Percentiles rank a stretch among this genome's conserved stretches.
Evolutionary conservation across 805 yeast species (phyloP).

Genomic region (Sugiyamaella marilandica): DNA sequence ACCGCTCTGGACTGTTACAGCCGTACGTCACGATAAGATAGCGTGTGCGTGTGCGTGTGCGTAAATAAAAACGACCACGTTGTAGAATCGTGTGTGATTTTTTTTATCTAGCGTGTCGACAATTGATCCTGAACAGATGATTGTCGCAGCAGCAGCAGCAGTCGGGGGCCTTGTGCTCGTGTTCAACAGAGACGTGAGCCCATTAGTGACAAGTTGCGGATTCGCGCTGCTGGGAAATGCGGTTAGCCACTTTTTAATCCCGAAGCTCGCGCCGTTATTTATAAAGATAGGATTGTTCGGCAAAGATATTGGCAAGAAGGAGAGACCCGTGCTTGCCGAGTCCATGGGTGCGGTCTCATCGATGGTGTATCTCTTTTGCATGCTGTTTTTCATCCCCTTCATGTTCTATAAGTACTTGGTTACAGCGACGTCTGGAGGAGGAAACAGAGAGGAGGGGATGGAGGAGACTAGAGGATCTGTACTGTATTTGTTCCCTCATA

Average conservation of each 20-base stretch:
- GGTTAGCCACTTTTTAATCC: conserved; percentile 58
- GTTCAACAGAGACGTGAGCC: conserved; percentile 34
- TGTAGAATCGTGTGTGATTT: no score
- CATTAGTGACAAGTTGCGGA: conserved; percentile 58
- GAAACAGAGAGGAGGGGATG: conserved; percentile 44
- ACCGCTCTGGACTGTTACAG: not conserved
- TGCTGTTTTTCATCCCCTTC: conserved; percentile 85
- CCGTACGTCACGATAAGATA: no score
- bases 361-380: conserved; percentile 67
- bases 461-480: conserved; percentile 19
- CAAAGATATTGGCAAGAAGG: conserved; percentile 71
- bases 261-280: conserved; percentile 61
- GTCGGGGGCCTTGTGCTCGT: conserved; percentile 18
- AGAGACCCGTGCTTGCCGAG: conserved; percentile 77
- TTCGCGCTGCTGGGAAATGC: conserved; percentile 64
- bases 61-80: no score
- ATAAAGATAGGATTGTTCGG: conserved; percentile 80
- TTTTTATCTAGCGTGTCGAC: not conserved
- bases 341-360: conserved; percentile 90
- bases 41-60: no score
- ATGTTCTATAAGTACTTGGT: conserved; percentile 73
- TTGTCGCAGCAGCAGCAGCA: conserved; percentile 1
- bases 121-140: not conserved
- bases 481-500: conserved; percentile 58
- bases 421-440: conserved; percentile 54